Evolutionary conservation across 306 rosid genomes (phyloP).

Genomic region (Quercus agrifolia): DNA sequence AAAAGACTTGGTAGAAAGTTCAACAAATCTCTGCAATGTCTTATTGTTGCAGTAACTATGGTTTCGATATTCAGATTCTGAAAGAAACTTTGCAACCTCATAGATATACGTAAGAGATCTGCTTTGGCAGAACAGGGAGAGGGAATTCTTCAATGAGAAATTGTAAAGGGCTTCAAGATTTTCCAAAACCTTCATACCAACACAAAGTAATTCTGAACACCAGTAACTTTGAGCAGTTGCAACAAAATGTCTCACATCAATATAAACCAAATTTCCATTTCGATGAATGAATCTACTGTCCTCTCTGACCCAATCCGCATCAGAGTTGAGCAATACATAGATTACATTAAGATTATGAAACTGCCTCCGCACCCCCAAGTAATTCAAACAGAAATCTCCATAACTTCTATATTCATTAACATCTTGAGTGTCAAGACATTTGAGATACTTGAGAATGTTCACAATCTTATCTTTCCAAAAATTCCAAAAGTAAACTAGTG

Average conservation of each 20-base stretch:
- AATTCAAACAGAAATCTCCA: slow-evolving; percentile 49
- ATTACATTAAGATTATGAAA: slow-evolving; percentile 7
- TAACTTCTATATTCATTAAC: slow-evolving; percentile 15
- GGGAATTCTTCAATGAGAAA: slow-evolving; percentile 9
- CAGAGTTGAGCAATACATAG: slow-evolving; percentile 46
- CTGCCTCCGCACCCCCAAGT: slow-evolving; percentile 50
- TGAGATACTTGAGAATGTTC: slow-evolving; percentile 31
- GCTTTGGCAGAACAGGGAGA: slow-evolving; percentile 22
- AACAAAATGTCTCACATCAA: slow-evolving; percentile 33
- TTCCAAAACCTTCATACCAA: slow-evolving; percentile 46
- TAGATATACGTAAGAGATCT: slow-evolving; percentile 36
- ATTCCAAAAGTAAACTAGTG: slow-evolving; percentile 63
- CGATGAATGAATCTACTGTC: slow-evolving; percentile 24
- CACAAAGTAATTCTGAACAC: slow-evolving; percentile 47
- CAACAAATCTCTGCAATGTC: slow-evolving; percentile 13
- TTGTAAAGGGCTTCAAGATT: slow-evolving; percentile 39
- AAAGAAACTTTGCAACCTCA: slow-evolving; percentile 47
- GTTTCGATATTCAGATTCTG: slow-evolving; percentile 23
- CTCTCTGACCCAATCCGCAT: slow-evolving; percentile 55
- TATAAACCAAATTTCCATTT: slow-evolving; percentile 37
- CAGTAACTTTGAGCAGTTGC: slow-evolving; percentile 47
- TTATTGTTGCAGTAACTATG: not conserved
- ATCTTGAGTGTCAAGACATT: slow-evolving; percentile 30
- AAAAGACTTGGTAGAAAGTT: slow-evolving; percentile 21
- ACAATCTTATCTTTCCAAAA: slow-evolving; percentile 56